Evolutionary conservation across 176 grass and related monocot species (phyloP).

Genomic region (Phoenix roebelenii): DNA sequence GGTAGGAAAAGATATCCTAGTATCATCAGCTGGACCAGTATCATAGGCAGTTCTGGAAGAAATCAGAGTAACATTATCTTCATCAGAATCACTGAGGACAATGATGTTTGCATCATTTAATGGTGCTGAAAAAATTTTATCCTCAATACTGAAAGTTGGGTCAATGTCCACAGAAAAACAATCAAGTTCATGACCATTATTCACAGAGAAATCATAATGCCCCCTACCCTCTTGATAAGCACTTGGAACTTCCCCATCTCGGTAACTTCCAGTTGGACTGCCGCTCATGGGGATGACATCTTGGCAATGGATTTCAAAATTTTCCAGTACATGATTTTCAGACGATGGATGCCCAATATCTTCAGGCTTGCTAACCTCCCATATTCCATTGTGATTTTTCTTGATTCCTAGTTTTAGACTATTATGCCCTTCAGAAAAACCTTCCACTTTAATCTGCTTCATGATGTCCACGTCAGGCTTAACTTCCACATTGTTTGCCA

Average conservation of each 20-base stretch:
- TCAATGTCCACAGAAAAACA: constrained; percentile 45
- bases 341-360: constrained; percentile 32
- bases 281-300: constrained; percentile 44
- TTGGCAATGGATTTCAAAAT: constrained; percentile 27
- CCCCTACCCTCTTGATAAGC: constrained; percentile 60
- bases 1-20: constrained; percentile 42
- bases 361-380: constrained; percentile 66
- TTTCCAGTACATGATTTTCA: constrained; percentile 35
- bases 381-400: constrained; percentile 60
- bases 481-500: constrained; percentile 21
- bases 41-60: constrained; percentile 28
- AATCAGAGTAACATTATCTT: constrained; percentile 42
- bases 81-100: constrained; percentile 90
- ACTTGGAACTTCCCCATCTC: constrained; percentile 65
- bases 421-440: constrained; percentile 54
- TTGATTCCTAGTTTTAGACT: constrained; percentile 77
- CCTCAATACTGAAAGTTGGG: constrained; percentile 44
- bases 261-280: constrained; percentile 51
- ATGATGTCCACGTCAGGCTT: constrained; percentile 31
- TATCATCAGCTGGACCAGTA: constrained; percentile 22
- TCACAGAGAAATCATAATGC: constrained; percentile 61
- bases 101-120: constrained; percentile 49
- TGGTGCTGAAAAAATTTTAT: constrained; percentile 28
- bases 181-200: constrained; percentile 54
- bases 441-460: constrained; percentile 53